These are phyloP conservation scores for Aspergillus nanangensis DNA, from an alignment of 495 filamentous ascomycete genomes.

Conservation along the genomic window DNA sequence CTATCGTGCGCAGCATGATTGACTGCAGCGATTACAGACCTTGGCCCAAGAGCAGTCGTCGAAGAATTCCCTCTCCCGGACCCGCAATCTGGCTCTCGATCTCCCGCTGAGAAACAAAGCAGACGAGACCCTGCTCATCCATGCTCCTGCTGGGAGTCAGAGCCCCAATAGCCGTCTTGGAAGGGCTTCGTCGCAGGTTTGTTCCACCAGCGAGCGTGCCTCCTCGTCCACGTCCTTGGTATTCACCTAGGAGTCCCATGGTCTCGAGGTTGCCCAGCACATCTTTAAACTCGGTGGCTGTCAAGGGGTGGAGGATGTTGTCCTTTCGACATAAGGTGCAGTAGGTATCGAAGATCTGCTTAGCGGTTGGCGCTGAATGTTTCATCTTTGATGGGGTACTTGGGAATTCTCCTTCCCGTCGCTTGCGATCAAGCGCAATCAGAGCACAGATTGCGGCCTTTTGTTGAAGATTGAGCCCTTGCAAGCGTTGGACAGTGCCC, in stretches of 20 bases:
- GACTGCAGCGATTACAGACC: no score
- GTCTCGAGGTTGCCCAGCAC: constrained; percentile 88
- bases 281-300: constrained; percentile 86
- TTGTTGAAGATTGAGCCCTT: constrained; percentile 88
- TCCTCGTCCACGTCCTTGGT: constrained; percentile 66
- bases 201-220: constrained; percentile 49
- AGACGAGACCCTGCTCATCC: constrained; percentile 70
- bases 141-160: constrained; percentile 39
- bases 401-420: constrained; percentile 31
- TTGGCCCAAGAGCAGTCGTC: constrained; percentile 38
- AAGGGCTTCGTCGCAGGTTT: constrained; percentile 50
- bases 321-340: constrained; percentile 74
- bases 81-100: constrained; percentile 67
- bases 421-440: constrained; percentile 67
- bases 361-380: constrained; percentile 63
- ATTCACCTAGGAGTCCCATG: constrained; percentile 68
- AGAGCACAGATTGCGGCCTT: constrained; percentile 91
- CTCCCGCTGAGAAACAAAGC: constrained; percentile 75
- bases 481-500: constrained; percentile 74
- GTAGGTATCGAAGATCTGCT: constrained; percentile 76
- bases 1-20: no score
- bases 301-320: constrained; percentile 78
- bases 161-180: constrained; percentile 47
- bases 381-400: constrained; percentile 56
- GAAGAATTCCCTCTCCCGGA: constrained; percentile 52